These are phyloP conservation scores for Dalbergia oliveri DNA, from an alignment of 306 rosid species.

Conservation along the genomic window DNA sequence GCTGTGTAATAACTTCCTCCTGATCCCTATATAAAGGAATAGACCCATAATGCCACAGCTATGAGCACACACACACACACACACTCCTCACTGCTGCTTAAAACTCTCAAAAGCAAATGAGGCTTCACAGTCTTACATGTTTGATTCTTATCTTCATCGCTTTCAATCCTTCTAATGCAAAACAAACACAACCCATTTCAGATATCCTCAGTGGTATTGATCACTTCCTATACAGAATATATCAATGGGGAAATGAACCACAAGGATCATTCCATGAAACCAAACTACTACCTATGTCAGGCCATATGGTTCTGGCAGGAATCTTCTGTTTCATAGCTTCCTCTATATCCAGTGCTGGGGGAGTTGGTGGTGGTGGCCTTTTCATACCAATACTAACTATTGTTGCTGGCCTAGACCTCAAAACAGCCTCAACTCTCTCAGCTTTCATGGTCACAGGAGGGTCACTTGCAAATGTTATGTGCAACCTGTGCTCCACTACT, in stretches of 20 bases:
- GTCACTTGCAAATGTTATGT: conserved; percentile 76
- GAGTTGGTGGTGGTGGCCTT: conserved; percentile 89
- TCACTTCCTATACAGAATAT: conserved; percentile 42
- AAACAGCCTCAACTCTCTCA: conserved; percentile 80
- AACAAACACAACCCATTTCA: conserved; percentile 51
- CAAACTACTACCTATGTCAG: conserved; percentile 44
- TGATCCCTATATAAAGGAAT: conserved; percentile 41
- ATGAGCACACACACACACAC: not conserved
- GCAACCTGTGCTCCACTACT: conserved; percentile 53
- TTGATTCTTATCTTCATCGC: conserved; percentile 48
- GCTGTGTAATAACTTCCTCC: not conserved
- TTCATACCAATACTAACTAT: conserved; percentile 77
- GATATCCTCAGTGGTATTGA: conserved; percentile 21
- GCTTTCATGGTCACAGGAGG: conserved; percentile 98
- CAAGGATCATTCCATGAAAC: conserved; percentile 42
- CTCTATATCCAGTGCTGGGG: conserved; percentile 89
- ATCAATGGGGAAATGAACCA: conserved; percentile 44
- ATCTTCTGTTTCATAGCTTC: conserved; percentile 72
- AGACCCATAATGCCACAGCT: not conserved
- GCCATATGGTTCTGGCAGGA: conserved; percentile 56
- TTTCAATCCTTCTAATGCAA: conserved; percentile 59
- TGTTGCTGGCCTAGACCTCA: conserved; percentile 77
- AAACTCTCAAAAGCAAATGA: conserved; percentile 46
- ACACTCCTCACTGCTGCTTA: not conserved
- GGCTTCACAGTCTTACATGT: conserved; percentile 30